Evolutionary conservation across 441 rosid species (phyloP), one percentile per base, ranked within the genome.

Genomic region (Geranium incanum): DNA sequence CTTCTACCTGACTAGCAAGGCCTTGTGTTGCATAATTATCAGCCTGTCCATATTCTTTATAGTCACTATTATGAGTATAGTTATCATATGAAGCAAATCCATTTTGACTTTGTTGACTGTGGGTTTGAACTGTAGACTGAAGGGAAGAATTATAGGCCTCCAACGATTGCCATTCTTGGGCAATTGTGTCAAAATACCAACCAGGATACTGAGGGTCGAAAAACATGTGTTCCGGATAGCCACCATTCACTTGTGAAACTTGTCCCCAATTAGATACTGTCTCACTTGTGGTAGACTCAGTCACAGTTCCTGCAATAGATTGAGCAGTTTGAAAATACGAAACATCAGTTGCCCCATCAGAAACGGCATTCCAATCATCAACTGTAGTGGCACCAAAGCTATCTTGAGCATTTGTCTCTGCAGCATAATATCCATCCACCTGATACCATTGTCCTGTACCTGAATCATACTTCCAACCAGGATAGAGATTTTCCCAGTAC

Each of bases 171-270:
- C 98, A 95, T 72, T 89, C 91, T 79, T 81, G 87, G 59, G 79
- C 79, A 80, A 84, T 76, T 45, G 85, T 84, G 70, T 92, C 96
- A 78, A 84, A 92, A 80, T 92, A 95, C 97, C 98, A 95, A 74
- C 95, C 98, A 50, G 97, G 99, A 78, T 86, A 92, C 68, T 89
- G 98, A 6, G 90, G 81, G 78, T 95, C 96, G 85, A 95, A 92
- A 66, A 84, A 75, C 93, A 95, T 92, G 76, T 92, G 93, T 71
- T 87, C 93, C 8, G 97, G 95, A 78, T 90, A 89, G 38, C 90
- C 96, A 77, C 85, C 87, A 75, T 71, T 74, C 68, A 65, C 82
- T 74, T 88, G 84, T 23, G 94, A 79, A 77, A 74, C 85, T 83
- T 86, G 93, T 81, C 83, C 87, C 95, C 88, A 87, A 71, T 78